Conservation (phyloP, 2,329 filamentous ascomycete species). For the Fusarium penzigii region DNA sequence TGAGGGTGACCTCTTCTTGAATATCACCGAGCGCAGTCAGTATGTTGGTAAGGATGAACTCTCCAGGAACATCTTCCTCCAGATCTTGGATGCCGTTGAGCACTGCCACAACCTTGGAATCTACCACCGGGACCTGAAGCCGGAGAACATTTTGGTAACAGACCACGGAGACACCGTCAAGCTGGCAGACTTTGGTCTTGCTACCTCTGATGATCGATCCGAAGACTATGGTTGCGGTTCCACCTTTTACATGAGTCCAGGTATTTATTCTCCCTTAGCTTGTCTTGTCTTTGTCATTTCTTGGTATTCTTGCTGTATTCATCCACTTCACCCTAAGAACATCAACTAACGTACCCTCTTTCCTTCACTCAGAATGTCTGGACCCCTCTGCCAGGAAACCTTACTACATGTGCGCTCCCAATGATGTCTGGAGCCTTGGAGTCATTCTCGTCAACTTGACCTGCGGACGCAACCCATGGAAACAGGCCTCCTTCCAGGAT, state of each 20-base stretch:
- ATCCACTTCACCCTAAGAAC: slow-evolving; percentile 17
- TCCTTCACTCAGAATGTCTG: slow-evolving; percentile 71
- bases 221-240: slow-evolving; percentile 97
- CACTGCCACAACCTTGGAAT: slow-evolving; percentile 92
- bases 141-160: slow-evolving; percentile 94
- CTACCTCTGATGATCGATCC: slow-evolving; percentile 79
- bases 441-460: slow-evolving; percentile 97
- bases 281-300: slow-evolving; percentile 9
- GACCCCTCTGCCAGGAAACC: slow-evolving; percentile 73
- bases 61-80: slow-evolving; percentile 85
- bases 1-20: slow-evolving; percentile 94
- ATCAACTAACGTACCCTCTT: slow-evolving; percentile 28
- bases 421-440: slow-evolving; percentile 97
- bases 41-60: slow-evolving; percentile 92
- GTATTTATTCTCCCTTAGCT: slow-evolving; percentile 54
- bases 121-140: slow-evolving; percentile 97
- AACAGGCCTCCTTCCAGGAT: slow-evolving; percentile 90
- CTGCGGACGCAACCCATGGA: slow-evolving; percentile 98
- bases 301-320: slow-evolving; percentile 2
- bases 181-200: slow-evolving; percentile 95
- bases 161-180: slow-evolving; percentile 89
- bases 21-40: slow-evolving; percentile 92
- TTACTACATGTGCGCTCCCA: slow-evolving; percentile 88
- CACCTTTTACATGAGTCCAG: slow-evolving; percentile 99
- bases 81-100: slow-evolving; percentile 94